These are phyloP conservation scores for Saccharomycopsis fermentans DNA, from an alignment of 805 yeast genomes.

Conservation along the genomic window DNA sequence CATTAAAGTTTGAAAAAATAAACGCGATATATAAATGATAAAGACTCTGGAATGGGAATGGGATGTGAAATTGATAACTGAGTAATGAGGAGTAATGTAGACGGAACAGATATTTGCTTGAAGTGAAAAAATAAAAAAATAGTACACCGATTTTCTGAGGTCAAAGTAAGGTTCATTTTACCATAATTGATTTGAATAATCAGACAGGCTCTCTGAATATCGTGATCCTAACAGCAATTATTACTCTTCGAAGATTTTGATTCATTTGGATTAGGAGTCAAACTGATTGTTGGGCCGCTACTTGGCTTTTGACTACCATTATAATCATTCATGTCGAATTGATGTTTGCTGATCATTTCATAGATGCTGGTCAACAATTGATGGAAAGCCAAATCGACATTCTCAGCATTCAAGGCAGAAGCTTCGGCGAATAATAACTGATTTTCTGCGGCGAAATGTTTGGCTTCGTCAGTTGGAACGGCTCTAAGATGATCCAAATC, in stretches of 20 bases:
- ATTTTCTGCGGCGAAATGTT: constrained; percentile 87
- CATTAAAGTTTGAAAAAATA: neutral
- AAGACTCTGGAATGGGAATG: no score
- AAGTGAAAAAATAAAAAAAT: no score
- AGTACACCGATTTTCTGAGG: no score
- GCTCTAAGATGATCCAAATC: constrained; percentile 90
- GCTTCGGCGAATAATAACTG: constrained; percentile 91
- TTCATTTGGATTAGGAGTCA: constrained; percentile 89
- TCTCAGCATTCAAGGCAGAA: constrained; percentile 85
- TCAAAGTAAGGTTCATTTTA: no score
- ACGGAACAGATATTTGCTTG: no score
- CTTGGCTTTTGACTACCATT: constrained; percentile 50
- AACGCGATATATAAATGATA: neutral
- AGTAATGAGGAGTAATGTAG: no score
- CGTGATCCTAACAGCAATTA: constrained; percentile 6
- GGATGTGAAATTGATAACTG: no score
- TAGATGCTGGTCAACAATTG: constrained; percentile 87
- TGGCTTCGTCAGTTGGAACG: constrained; percentile 96
- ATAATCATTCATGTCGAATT: constrained; percentile 74
- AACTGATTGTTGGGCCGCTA: constrained; percentile 81
- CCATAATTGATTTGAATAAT: no score
- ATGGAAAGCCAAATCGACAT: constrained; percentile 90
- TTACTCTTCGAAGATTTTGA: constrained; percentile 40
- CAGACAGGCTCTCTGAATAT: neutral
- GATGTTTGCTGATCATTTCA: constrained; percentile 90